Evolutionary conservation across 768 basidiomycete species (phyloP), one percentile per base, ranked within the genome.

Genomic region (Daedaleopsis nitida): DNA sequence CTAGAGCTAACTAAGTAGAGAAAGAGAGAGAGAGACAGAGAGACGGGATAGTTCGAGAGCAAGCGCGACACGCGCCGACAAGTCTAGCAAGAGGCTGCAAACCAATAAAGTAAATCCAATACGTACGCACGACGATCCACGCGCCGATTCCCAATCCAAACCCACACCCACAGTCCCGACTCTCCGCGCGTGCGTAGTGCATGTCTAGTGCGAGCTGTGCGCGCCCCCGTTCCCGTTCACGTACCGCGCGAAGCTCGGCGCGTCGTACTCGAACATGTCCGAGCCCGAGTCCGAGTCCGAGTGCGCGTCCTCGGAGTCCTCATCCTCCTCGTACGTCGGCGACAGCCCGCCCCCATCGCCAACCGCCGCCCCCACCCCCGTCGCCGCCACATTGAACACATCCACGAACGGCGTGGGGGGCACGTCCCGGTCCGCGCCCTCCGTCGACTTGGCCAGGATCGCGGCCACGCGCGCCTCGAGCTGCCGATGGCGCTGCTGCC

Each of bases 381-480:
- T 24, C 61, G 55, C 35, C n/a, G 80, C 80, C 24, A 92, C 82
- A 54, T 82, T 79, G 78, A 92, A 92, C 35, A 88, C 85, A 68
- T 91, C 90, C 11, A 85, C 75, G 75, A 90, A 91, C 3, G 91
- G 91, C n/a, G 91, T 92, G 65, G 86, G 86, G 2, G 91, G 91
- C 17, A 82, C 75, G 65, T 87, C 88, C 27, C 62, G 66, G 10
- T 77, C 76, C 51, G 39, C 55, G 16, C 80, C 68, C 48, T 81
- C 83, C 2, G 84, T 87, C n/a, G 89, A 91, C 73, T 91, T 89
- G 39, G 90, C 90, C 23, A 92, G 82, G 65, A 92, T 92, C 27
- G 89, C 89, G 7, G 91, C 91, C 8, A 92, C 89, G 16, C 88
- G 83, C 47, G 89, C 91, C 72, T 91, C 90, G 5, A 92, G 74